Evolutionary conservation across 129 eudicot species (phyloP), one percentile per base, ranked within the genome.

Genomic region (Flaveria linearis): DNA sequence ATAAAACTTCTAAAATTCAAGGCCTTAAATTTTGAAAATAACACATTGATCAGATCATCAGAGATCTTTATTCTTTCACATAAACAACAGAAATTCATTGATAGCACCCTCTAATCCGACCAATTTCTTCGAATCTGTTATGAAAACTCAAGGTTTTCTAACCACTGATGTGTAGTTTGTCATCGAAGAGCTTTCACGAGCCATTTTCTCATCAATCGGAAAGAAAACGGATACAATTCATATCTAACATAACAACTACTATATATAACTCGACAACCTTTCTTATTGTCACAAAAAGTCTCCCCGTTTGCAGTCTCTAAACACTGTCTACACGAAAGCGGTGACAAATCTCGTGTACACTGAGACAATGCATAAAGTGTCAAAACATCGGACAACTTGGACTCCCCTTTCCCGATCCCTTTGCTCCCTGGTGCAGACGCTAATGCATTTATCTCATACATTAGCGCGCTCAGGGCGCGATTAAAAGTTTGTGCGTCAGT

Each of bases 241-340:
- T 88, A 88, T 28, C 87, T 62, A 13, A 86, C 85, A 71, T 71
- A 85, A 61, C 90, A 87, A 76, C 89, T 91, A 17, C 92, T 84
- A 14, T 83, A 91, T 16, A 87, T 28, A 74, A 88, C 92, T 41
- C 89, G 64, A 66, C 96, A 93, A 30, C 98, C 95, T 73, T 78
- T 85, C 76, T 56, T 87, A 62, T 84, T 69, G 0, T 62, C 52
- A 28, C 98, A 93, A 46, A 42, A 68, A 15, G 60, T 69, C 6
- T 81, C 84, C 13, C 78, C 76, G 12, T 86, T 26, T 0, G 89
- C 96, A 9, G 69, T 85, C 5, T 88, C 87, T 76, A 90, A 71
- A 74, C 96, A 93, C 79, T 88, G 88, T 49, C 92, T 80, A 42
- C 95, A 93, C 33, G 12, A 9, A 16, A 90, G 46, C 72, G 57